Evolutionary conservation across 768 basidiomycete species (phyloP).

Genomic region (Boletus subcaerulescens): DNA sequence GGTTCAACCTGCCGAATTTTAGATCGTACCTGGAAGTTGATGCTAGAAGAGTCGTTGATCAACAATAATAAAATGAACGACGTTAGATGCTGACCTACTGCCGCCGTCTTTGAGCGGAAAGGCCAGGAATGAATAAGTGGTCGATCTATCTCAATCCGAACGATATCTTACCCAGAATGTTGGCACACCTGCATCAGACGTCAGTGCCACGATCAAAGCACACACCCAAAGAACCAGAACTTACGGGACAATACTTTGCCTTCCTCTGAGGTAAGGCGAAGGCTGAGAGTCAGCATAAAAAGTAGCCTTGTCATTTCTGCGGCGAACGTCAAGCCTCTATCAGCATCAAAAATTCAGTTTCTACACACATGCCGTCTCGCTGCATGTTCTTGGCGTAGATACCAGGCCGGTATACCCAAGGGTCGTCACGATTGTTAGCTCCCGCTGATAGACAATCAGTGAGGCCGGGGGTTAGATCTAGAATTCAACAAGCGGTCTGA

Average conservation of each 20-base stretch:
- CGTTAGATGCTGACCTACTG: no score
- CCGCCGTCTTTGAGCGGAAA: no score
- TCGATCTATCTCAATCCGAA: neutral
- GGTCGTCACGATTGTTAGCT: constrained; percentile 70
- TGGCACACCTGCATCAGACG: constrained; percentile 49
- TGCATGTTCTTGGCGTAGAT: constrained; percentile 75
- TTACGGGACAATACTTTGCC: constrained; percentile 66
- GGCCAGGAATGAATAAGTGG: neutral
- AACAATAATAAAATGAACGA: no score
- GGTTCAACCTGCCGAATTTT: no score
- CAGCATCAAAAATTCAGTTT: no score
- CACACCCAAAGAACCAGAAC: constrained; percentile 20
- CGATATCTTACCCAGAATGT: constrained; percentile 47
- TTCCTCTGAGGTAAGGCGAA: constrained; percentile 57
- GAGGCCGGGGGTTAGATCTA: neutral
- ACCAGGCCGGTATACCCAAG: constrained; percentile 72
- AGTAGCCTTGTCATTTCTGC: constrained; percentile 71
- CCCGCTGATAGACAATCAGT: constrained; percentile 39
- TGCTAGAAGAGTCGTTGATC: no score
- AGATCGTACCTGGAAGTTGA: no score
- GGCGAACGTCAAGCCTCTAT: neutral
- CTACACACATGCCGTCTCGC: constrained; percentile 56
- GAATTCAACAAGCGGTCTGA: constrained; percentile 15
- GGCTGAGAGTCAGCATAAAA: constrained; percentile 64
- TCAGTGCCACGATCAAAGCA: neutral